Base-by-base conservation (phyloP, 2,329 filamentous ascomycete species). In the Didymellaceae sp. region DNA sequence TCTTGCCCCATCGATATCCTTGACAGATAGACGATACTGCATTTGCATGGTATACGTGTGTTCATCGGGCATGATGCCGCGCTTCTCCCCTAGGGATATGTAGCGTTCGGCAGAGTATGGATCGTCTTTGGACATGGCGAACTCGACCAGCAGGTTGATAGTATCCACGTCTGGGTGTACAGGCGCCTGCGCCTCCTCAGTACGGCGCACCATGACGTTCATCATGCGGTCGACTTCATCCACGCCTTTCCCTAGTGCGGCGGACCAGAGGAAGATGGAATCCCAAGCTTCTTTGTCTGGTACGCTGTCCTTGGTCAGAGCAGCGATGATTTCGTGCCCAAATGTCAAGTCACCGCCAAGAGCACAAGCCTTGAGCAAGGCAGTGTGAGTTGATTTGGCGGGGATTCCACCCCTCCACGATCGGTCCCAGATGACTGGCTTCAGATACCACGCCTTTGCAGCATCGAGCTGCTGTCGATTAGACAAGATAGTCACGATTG, bases 181-280 rank as follows among this genome's bases (percentile, higher is more conserved):
- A 3, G 81, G 59, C 6, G 74, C 8, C 47, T 77, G 68, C 48
- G 80, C 71, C 53, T 78, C 70, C 43, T 75, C 63, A 54, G 77
- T 80, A 39, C 78, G 75, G 28, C 76, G 72, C n/a, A 78, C 72
- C 80, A 91, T 87, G 16, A 86, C 79, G 33, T 82, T 77, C 52
- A 94, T 82, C 84, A 92, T 91, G 58, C 86, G 83, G 46, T 84
- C 81, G 52, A 92, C 80, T 66, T 90, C 86, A 70, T 90, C 84
- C 1, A 88, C 83, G 1, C 85, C 84, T 66, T 87, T 89, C 16
- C 86, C 88, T 45, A 85, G 82, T 6, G 87, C 81, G 10, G 89
- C 86, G 22, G 90, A 87, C 85, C 88, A 92, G 43, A 90, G 83
- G 33, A 94, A 82, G 10, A 90, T 77, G 10, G 86, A 80, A 65